A percentile compares a stretch with the other conserved stretches of the same genome.
Evolutionary conservation across 2,329 filamentous ascomycete genomes (phyloP).

Genomic region (Neonectria hederae): DNA sequence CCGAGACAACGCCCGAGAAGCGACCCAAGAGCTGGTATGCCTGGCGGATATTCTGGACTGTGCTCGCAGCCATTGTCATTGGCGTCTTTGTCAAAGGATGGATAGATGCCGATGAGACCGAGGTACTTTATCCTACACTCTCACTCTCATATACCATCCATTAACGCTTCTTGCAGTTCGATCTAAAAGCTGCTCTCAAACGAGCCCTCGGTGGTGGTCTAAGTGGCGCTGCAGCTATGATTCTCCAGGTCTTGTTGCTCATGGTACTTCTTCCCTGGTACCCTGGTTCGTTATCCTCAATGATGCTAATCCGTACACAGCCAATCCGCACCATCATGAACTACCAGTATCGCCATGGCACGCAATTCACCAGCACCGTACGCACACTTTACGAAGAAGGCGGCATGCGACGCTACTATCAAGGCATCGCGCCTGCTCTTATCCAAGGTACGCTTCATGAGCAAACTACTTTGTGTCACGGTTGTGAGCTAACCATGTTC

Average conservation of each 20-base stretch:
- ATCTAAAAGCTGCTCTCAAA: conserved; percentile 55
- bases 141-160: not conserved
- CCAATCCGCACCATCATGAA: conserved; percentile 61
- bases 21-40: conserved; percentile 21
- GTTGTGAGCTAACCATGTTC: not conserved
- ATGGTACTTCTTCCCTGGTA: conserved; percentile 48
- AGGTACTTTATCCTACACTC: conserved; percentile 38
- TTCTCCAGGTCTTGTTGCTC: conserved; percentile 57
- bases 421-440: conserved; percentile 56
- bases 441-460: conserved; percentile 50
- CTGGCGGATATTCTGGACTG: conserved; percentile 50
- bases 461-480: accelerated
- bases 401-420: conserved; percentile 55
- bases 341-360: conserved; percentile 60
- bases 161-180: conserved; percentile 48
- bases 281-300: not conserved
- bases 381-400: conserved; percentile 54
- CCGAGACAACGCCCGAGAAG: not conserved
- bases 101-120: conserved; percentile 52
- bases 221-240: conserved; percentile 59
- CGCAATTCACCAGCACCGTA: conserved; percentile 51
- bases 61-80: conserved; percentile 46
- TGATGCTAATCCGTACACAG: conserved; percentile 33
- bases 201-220: conserved; percentile 57
- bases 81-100: conserved; percentile 56